Evolutionary conservation across 2,329 filamentous ascomycete species (phyloP).

Genomic region (Verruconis gallopava): DNA sequence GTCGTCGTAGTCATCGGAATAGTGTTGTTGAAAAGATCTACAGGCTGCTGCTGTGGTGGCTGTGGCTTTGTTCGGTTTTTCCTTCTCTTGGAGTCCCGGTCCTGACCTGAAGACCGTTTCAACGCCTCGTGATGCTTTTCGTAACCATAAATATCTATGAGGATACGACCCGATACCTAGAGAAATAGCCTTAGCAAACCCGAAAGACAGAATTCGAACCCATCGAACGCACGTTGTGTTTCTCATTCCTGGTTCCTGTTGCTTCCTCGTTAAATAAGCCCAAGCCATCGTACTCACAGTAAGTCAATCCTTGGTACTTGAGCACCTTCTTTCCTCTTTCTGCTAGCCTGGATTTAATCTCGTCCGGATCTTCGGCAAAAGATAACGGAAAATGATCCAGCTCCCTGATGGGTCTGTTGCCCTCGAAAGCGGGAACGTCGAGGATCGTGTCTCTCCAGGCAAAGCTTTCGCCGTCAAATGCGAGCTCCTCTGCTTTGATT

Average conservation of each 20-base stretch:
- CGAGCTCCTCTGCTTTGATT: conserved; percentile 5
- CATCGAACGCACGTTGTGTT: conserved; percentile 5
- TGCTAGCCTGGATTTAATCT: conserved; percentile 53
- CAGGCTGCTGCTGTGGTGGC: not conserved
- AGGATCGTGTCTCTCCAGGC: conserved; percentile 27
- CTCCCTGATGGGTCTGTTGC: conserved; percentile 51
- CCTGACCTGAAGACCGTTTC: not conserved
- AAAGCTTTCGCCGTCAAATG: conserved; percentile 26
- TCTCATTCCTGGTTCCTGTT: not conserved
- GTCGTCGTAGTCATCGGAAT: not conserved
- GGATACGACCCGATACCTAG: conserved; percentile 14
- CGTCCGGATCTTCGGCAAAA: conserved; percentile 61
- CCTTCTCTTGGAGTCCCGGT: not conserved
- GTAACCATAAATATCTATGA: conserved; percentile 31
- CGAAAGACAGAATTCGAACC: not conserved
- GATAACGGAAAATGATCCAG: conserved; percentile 63
- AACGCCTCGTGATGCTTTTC: conserved; percentile 20
- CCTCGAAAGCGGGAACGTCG: conserved; percentile 22
- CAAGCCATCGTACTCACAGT: conserved; percentile 69
- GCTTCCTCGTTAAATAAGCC: conserved; percentile 53
- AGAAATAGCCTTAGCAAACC: too few species aligned
- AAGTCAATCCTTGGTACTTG: conserved; percentile 64
- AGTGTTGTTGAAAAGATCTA: not conserved
- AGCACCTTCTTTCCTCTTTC: conserved; percentile 78
- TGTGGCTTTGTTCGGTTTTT: not conserved